Base-by-base conservation (phyloP, 2,329 filamentous ascomycete genomes). In the Hymenoscyphus infarciens region DNA sequence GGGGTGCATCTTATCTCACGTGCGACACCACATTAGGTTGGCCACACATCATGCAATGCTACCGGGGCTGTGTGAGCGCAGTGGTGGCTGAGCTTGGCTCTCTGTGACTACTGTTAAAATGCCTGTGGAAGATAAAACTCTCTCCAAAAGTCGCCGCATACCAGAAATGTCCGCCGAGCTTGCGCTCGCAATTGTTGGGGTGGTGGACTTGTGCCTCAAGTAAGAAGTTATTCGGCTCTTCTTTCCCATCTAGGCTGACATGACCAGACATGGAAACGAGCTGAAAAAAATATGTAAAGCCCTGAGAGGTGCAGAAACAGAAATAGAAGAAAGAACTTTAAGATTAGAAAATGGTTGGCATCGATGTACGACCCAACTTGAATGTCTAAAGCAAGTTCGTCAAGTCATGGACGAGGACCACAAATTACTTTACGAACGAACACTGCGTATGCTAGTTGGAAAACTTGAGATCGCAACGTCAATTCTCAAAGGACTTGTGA, bases 131-230 rank as follows among this genome's bases (percentile, higher is more conserved):
- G 25, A 27, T 27, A 27, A 27, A 27, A 31, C 15, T 25, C n/a
- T 54, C 5, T 11, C 52, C 6, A 4, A 6, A 33, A 11, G 3
- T 55, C 6, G 10, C 16, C 15, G 11, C 53, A 22, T 16, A 29
- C 11, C 53, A 3, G 8, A 16, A 35, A 38, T 38, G n/a, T 22
- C 33, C 11, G 54, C 29, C 16, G 54, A 56, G 15, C 54, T 38
- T 38, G 19, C 33, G 19, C 54, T 56, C 22, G 54, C 54, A 33
- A 38, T 38, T 19, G 29, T 56, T 11, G 54, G 54, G 16, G 54
- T 33, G 11, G 54, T 35, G 29, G 54, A 56, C 19, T 33, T 38
- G 29, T 56, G 29, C 16, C 29, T 56, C 11, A 56, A 56, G 54
- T 56, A 52, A 13, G 10, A 52, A 22, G 1, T 22, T 13, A 22